These are phyloP conservation scores for Russula foetens DNA, from an alignment of 768 basidiomycete species.

Conservation along the genomic window DNA sequence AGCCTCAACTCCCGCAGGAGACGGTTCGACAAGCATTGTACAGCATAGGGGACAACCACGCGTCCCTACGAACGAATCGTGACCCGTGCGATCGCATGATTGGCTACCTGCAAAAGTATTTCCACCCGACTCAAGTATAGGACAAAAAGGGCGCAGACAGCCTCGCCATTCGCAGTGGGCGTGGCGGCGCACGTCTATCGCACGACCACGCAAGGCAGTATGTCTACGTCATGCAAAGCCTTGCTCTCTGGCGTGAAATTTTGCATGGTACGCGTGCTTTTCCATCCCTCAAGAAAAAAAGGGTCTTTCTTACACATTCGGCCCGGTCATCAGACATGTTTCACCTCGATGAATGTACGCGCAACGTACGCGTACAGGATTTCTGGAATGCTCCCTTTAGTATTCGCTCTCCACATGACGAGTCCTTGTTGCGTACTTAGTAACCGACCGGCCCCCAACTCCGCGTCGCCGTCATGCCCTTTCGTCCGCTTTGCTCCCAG, in stretches of 20 bases:
- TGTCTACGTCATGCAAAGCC: conserved; percentile 76
- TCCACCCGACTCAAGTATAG: conserved; percentile 64
- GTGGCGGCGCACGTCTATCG: conserved; percentile 68
- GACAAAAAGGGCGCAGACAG: conserved; percentile 45
- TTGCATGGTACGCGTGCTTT: conserved; percentile 50
- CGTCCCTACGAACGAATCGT: conserved; percentile 77
- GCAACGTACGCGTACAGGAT: too few relatives aligned
- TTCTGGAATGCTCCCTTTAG: too few relatives aligned
- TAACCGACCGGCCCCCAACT: too few relatives aligned
- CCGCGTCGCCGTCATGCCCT: too few relatives aligned
- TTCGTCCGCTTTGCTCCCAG: too few relatives aligned
- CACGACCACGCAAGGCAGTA: conserved; percentile 84
- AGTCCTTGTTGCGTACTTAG: too few relatives aligned
- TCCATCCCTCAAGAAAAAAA: neutral
- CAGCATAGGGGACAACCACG: conserved; percentile 86
- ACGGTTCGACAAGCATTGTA: conserved; percentile 71
- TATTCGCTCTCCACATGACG: too few relatives aligned
- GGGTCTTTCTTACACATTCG: too few relatives aligned
- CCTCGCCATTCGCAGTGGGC: conserved; percentile 76
- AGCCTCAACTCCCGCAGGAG: conserved; percentile 50
- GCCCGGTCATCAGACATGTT: conserved; percentile 71
- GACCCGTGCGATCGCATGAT: conserved; percentile 89
- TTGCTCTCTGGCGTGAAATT: conserved; percentile 83
- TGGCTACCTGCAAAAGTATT: conserved; percentile 60
- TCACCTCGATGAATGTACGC: too few relatives aligned